phyloP scores from a whole-genome alignment of 768 basidiomycete species.

The Mycena floridula region DNA sequence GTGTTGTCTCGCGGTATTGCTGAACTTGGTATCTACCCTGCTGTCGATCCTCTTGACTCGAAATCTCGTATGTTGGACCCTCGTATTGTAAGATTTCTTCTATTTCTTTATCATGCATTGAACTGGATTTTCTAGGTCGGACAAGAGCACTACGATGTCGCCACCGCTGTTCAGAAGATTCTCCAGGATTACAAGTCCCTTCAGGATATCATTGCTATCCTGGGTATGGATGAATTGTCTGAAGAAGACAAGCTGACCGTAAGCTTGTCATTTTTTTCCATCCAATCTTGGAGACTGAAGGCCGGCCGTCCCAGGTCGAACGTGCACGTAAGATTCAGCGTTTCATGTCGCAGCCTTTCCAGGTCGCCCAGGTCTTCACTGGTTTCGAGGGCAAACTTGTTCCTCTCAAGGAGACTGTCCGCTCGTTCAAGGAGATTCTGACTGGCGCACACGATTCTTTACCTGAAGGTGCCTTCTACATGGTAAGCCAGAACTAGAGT shows the following conservation, averaged over 20 bases:
- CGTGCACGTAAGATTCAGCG: slow-evolving; percentile 98
- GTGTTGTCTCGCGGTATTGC: slow-evolving; percentile 99
- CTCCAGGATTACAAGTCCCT: slow-evolving; percentile 95
- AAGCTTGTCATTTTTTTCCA: slow-evolving; percentile 23
- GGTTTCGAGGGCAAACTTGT: slow-evolving; percentile 98
- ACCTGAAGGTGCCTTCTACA: slow-evolving; percentile 98
- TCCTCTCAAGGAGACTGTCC: slow-evolving; percentile 90
- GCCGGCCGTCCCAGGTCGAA: slow-evolving; percentile 62
- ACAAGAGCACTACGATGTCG: slow-evolving; percentile 91
- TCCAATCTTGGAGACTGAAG: not conserved
- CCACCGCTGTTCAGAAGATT: slow-evolving; percentile 96
- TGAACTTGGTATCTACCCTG: slow-evolving; percentile 98
- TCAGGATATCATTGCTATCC: slow-evolving; percentile 99
- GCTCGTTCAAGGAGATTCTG: slow-evolving; percentile 98
- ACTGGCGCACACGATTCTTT: slow-evolving; percentile 81
- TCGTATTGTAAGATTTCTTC: slow-evolving; percentile 72
- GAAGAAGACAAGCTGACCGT: slow-evolving; percentile 99
- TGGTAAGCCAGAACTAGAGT: slow-evolving; percentile 39
- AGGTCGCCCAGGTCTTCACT: slow-evolving; percentile 99
- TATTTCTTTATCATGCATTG: slow-evolving; percentile 1
- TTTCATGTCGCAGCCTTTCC: slow-evolving; percentile 99
- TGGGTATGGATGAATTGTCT: slow-evolving; percentile 99
- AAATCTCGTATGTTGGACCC: slow-evolving; percentile 99
- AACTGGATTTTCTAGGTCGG: slow-evolving; percentile 48
- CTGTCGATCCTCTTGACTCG: slow-evolving; percentile 98